Percentiles rank a stretch among this genome's conserved stretches.
These are phyloP conservation scores for Paulownia fortunei DNA, from an alignment of 257 asterid species.

Conservation along the genomic window DNA sequence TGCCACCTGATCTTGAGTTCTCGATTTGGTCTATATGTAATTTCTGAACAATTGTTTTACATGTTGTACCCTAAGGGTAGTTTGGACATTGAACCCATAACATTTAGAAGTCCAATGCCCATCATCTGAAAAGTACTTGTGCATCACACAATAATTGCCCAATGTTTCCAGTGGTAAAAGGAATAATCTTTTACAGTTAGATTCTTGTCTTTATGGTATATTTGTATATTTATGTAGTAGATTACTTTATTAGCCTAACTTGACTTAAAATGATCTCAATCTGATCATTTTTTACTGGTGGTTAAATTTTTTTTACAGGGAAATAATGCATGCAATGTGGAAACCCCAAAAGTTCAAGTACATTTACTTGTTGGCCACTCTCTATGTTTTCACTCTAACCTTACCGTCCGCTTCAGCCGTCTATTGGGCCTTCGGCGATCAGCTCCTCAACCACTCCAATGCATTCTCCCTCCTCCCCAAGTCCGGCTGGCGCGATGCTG, in stretches of 20 bases:
- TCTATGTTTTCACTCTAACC: constrained; percentile 85
- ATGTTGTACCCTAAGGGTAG: background rate
- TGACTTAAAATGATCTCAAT: background rate
- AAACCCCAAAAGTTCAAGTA: constrained; percentile 83
- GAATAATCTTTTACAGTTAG: constrained; percentile 22
- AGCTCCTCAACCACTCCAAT: constrained; percentile 72
- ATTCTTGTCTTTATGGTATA: constrained; percentile 35
- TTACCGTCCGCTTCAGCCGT: constrained; percentile 80
- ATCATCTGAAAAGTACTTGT: constrained; percentile 33
- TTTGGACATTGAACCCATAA: background rate
- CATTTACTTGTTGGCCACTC: constrained; percentile 73
- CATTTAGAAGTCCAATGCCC: constrained; percentile 26
- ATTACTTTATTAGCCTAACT: background rate
- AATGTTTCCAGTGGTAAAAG: constrained; percentile 29
- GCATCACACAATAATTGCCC: constrained; percentile 44
- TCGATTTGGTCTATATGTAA: too few relatives aligned
- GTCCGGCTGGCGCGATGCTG: constrained; percentile 69
- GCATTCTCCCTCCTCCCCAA: constrained; percentile 83
- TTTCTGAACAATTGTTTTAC: too few relatives aligned
- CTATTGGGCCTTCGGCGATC: constrained; percentile 89
- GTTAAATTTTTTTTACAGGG: constrained; percentile 49
- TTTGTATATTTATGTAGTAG: background rate
- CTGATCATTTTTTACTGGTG: background rate
- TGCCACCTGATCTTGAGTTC: too few relatives aligned
- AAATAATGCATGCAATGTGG: constrained; percentile 98